phyloP scores from a whole-genome alignment of 2,329 filamentous ascomycete species.

The Xylaria multiplex region DNA sequence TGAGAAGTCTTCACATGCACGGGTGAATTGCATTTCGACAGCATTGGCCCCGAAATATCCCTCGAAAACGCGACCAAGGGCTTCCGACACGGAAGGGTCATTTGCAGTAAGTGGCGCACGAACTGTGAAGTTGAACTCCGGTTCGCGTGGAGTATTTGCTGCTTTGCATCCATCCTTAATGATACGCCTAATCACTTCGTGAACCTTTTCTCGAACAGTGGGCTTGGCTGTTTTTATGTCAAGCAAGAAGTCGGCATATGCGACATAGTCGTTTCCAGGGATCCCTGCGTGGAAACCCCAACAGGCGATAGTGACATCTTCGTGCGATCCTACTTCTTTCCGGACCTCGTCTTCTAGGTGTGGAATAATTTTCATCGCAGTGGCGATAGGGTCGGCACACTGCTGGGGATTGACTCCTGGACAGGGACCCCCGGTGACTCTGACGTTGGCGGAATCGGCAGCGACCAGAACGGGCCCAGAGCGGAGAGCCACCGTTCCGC shows the following conservation, averaged over 20 bases:
- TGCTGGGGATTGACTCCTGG: conserved; percentile 7
- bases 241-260: conserved; percentile 11
- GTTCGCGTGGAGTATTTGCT: conserved; percentile 13
- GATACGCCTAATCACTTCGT: not conserved
- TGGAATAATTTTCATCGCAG: not conserved
- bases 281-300: conserved; percentile 16
- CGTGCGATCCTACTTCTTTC: conserved; percentile 31
- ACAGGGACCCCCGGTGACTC: conserved; percentile 36
- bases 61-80: conserved; percentile 3
- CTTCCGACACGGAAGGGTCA: conserved; percentile 10
- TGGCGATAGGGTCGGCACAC: not conserved
- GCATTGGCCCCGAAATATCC: conserved; percentile 7
- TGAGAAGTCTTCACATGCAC: conserved; percentile 25
- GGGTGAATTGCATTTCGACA: conserved; percentile 11
- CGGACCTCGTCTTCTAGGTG: not conserved
- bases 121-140: conserved; percentile 6
- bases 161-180: conserved; percentile 16
- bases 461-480: conserved; percentile 2
- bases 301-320: conserved; percentile 42
- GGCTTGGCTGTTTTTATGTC: conserved; percentile 16
- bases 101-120: conserved; percentile 13
- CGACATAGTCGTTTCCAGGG: conserved; percentile 12
- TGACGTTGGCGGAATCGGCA: conserved; percentile 40
- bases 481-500: conserved; percentile 35
- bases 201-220: conserved; percentile 12